Percentiles rank a stretch among this genome's conserved stretches.
phyloP scores from a whole-genome alignment of 1,139 yeast species.

The Pichia sp. region DNA sequence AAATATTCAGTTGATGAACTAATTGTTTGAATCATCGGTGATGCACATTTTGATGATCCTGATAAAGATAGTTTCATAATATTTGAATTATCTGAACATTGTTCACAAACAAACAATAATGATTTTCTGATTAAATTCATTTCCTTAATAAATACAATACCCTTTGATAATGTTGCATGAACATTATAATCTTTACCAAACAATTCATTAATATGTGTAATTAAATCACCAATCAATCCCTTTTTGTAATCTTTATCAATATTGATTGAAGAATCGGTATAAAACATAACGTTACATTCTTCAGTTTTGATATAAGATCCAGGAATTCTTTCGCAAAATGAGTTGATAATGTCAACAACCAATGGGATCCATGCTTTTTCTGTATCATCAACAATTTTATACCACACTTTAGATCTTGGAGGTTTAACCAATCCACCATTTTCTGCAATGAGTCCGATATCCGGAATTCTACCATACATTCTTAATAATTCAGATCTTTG shows the following conservation, averaged over 20 bases:
- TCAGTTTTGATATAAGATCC: conserved; percentile 68
- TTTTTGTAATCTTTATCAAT: conserved; percentile 65
- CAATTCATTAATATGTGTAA: conserved; percentile 76
- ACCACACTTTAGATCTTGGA: conserved; percentile 54
- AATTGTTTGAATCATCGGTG: conserved; percentile 20
- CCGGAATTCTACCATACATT: conserved; percentile 58
- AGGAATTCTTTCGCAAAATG: conserved; percentile 73
- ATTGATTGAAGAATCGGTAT: conserved; percentile 51
- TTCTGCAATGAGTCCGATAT: conserved; percentile 81
- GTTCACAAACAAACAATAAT: conserved; percentile 37
- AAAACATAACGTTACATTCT: conserved; percentile 70
- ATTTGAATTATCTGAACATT: conserved; percentile 16
- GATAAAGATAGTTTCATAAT: conserved; percentile 14
- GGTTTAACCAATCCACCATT: conserved; percentile 72
- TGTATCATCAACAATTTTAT: conserved; percentile 46
- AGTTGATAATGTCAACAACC: conserved; percentile 51
- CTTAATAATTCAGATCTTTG: conserved; percentile 60
- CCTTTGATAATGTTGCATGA: conserved; percentile 71
- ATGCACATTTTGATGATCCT: conserved; percentile 19
- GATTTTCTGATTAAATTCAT: conserved; percentile 49
- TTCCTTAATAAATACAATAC: conserved; percentile 62
- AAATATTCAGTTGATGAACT: conserved; percentile 8
- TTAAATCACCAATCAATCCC: conserved; percentile 74
- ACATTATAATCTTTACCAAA: conserved; percentile 53
- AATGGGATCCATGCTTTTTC: conserved; percentile 57